phyloP scores from a whole-genome alignment of 768 basidiomycete species.

The Naganishia vaughanmartiniae region DNA sequence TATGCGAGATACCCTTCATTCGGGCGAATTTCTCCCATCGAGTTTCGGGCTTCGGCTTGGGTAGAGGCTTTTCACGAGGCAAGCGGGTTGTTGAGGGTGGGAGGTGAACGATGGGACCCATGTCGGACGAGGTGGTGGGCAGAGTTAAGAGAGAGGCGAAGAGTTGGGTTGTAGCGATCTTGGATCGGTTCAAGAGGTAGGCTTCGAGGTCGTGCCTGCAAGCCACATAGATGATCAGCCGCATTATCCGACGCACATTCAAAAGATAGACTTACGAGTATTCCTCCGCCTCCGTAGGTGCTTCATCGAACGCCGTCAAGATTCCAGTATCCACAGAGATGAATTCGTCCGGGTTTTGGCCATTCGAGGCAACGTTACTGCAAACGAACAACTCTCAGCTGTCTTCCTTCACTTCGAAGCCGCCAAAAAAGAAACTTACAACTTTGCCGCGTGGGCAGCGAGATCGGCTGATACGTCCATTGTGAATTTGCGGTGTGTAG shows the following conservation, averaged over 20 bases:
- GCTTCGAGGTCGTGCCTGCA: conserved; percentile 72
- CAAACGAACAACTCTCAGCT: conserved; percentile 19
- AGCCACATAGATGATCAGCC: neutral
- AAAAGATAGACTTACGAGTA: conserved; percentile 63
- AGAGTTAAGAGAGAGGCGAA: conserved; percentile 76
- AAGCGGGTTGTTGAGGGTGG: conserved; percentile 62
- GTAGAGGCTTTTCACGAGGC: conserved; percentile 87
- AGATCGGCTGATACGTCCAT: conserved; percentile 85
- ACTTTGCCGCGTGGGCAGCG: conserved; percentile 68
- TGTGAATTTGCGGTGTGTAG: conserved; percentile 2
- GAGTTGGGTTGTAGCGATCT: conserved; percentile 76
- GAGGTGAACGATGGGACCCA: conserved; percentile 75
- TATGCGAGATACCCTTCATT: conserved; percentile 87
- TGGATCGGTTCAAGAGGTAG: conserved; percentile 71
- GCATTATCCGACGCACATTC: neutral
- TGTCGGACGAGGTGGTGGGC: conserved; percentile 62
- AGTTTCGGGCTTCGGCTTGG: conserved; percentile 84
- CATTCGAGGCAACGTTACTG: conserved; percentile 29
- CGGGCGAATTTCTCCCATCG: conserved; percentile 97
- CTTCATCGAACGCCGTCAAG: conserved; percentile 80
- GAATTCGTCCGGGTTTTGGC: conserved; percentile 23
- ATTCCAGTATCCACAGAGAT: conserved; percentile 78
- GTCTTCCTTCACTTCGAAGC: conserved; percentile 10
- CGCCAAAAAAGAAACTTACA: conserved; percentile 57
- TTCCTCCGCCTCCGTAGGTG: conserved; percentile 76